Percentiles rank a stretch among this genome's conserved stretches.
Evolutionary conservation across 352 stramenopile species (phyloP).

Genomic region (Globisporangium viniferum): DNA sequence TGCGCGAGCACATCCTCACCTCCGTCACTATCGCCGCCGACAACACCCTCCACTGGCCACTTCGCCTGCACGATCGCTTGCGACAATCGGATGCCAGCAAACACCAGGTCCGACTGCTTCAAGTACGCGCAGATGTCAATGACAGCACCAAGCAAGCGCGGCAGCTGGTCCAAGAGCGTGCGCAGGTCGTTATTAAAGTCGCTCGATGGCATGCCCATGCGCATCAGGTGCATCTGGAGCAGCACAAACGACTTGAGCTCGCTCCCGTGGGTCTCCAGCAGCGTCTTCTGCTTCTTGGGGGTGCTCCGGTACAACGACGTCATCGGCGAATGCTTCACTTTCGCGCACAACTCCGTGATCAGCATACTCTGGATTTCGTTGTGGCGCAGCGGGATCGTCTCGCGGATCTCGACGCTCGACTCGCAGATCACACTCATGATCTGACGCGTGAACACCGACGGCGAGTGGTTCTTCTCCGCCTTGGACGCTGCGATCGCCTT

Average conservation of each 20-base stretch:
- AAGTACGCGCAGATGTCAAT: conserved; percentile 84
- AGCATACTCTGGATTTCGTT: conserved; percentile 94
- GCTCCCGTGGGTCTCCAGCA: conserved; percentile 76
- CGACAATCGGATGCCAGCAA: conserved; percentile 50
- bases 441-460: conserved; percentile 21
- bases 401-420: conserved; percentile 90
- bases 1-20: conserved; percentile 32
- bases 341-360: conserved; percentile 44
- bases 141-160: conserved; percentile 92
- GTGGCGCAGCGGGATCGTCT: conserved; percentile 94
- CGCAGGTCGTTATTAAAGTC: conserved; percentile 98
- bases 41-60: conserved; percentile 34
- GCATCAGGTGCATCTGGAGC: conserved; percentile 94
- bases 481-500: conserved; percentile 19
- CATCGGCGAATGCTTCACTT: conserved; percentile 60
- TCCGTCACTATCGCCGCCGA: not conserved
- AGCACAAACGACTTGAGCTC: conserved; percentile 88
- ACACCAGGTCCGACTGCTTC: conserved; percentile 47
- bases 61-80: conserved; percentile 52
- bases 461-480: conserved; percentile 11
- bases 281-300: conserved; percentile 48
- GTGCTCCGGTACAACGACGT: conserved; percentile 43
- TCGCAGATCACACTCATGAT: conserved; percentile 60
- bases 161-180: conserved; percentile 94
- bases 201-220: conserved; percentile 92